Evolutionary conservation across 192 early-diverging fungal genomes (phyloP), one percentile per base, ranked within the genome.

Genomic region (Backusella morwellensis): DNA sequence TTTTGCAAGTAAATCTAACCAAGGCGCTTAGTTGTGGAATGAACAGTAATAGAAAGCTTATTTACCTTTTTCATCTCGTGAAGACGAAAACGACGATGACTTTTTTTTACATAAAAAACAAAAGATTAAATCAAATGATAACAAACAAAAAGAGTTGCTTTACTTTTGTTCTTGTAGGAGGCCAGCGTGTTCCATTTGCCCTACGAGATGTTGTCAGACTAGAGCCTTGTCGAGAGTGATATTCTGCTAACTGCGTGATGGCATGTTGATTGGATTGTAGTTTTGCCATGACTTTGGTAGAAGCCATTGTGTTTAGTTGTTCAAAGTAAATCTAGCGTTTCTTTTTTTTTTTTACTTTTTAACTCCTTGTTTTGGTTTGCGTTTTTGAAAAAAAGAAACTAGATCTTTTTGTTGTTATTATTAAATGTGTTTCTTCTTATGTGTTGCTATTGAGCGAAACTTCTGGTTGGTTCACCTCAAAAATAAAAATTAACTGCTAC

Each of bases 1-100:
- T 67, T 83, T 79, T 80, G 83, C 6, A 77, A 88, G 66, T 14
- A 88, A 70, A 78, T 83, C 86, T 84, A 83, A n/a, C 21, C 5
- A 56, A 56, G 23, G 8, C 9, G 19, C 21, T 56, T 56, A 21
- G 21, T 9, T 23, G 8, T 56, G n/a, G 54, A n/a, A 9, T 7
- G 9, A 9, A 23, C 8, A 56, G 8, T 23, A 56, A 44, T 44
- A 56, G 23, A 56, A 54, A 54, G 52, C 47, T 72, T 21, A 40
- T 56, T 72, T 19, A 73, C 75, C 69, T 29, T 73, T 70, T 69
- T 77, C 79, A 68, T 80, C 70, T 66, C 66, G 66, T 66, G 21
- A 19, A 40, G 52, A n/a, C 17, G 21, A 19, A 40, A 21, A 21
- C 17, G 44, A 68, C 50, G 63, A n/a, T 9, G 32, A 34, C 66